Evolutionary conservation across 306 rosid species (phyloP), one percentile per base, ranked within the genome.

Genomic region (Casuarina cunninghamiana): DNA sequence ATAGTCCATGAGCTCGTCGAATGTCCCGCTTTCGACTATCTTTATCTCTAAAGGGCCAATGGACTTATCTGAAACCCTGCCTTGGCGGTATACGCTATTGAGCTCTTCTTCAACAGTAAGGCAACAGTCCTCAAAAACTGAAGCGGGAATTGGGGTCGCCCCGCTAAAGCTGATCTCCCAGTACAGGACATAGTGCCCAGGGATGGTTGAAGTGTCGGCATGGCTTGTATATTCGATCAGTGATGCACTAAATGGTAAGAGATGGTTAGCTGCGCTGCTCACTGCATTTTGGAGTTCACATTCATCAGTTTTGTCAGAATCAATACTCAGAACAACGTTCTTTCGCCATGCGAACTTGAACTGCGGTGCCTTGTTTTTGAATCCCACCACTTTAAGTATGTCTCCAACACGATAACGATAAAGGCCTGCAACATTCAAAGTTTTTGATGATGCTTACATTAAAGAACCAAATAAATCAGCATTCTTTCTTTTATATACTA

Each of bases 361-460:
- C 60, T 90, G 89, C 3, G 92, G 94, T 2, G 94, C 87, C 72
- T 84, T 86, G 88, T 90, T 90, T 73, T 88, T 88, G 88, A 90
- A 90, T 71, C 92, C 90, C 2, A 90, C 80, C 32, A 90, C 94
- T 16, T 84, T 80, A 48, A 87, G 87, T 68, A 90, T 80, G 80
- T 90, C 90, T 32, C 92, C 94, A 3, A 86, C 89, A 10, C 81
- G 55, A 75, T 90, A 90, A 26, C 90, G 81, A 16, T 88, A 90
- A 21, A 90, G 90, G 1, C 94, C 94, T 90, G 80, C 42, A 73
- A 38, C 0, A 55, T 16, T 26, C 32, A 26, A 26, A 26, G 32
- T 0, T 26, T 1, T 26, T 26, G 32, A 26, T 26, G 32, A 26
- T 26, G 1, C 32, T 26, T 26, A 26, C 1, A 26, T 26, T 26